phyloP scores from a whole-genome alignment of 139 green algal species.

The Coelastrella sp. region DNA sequence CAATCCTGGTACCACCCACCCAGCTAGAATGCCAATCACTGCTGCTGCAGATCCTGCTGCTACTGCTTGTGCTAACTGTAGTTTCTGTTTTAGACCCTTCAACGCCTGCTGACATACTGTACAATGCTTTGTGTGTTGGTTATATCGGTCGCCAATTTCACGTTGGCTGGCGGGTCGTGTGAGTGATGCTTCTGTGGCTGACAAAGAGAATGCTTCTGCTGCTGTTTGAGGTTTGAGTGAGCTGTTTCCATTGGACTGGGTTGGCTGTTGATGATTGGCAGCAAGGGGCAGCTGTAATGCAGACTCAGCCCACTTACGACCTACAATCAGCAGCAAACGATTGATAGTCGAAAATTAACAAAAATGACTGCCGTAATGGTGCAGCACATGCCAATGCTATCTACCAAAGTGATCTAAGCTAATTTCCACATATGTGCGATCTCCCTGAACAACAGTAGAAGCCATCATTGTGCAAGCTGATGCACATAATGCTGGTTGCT shows the following conservation, averaged over 20 bases:
- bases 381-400: no score
- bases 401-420: no score
- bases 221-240: neutral
- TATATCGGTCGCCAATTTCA: neutral
- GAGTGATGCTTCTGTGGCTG: neutral
- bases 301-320: neutral
- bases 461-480: no score
- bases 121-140: slow-evolving; percentile 39
- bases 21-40: neutral
- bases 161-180: neutral
- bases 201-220: neutral
- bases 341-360: no score
- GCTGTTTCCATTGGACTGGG: no score
- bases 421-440: no score
- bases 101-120: slow-evolving; percentile 1
- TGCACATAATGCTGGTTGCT: no score
- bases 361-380: no score
- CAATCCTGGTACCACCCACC: neutral
- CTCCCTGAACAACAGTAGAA: no score
- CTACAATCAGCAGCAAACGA: neutral
- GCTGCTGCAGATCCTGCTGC: slow-evolving; percentile 8
- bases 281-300: neutral
- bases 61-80: neutral
- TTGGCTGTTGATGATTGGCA: neutral
- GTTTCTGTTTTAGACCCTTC: neutral